Base-by-base conservation (phyloP, 352 stramenopile species). In the Hyaloperonospora brassicae region DNA sequence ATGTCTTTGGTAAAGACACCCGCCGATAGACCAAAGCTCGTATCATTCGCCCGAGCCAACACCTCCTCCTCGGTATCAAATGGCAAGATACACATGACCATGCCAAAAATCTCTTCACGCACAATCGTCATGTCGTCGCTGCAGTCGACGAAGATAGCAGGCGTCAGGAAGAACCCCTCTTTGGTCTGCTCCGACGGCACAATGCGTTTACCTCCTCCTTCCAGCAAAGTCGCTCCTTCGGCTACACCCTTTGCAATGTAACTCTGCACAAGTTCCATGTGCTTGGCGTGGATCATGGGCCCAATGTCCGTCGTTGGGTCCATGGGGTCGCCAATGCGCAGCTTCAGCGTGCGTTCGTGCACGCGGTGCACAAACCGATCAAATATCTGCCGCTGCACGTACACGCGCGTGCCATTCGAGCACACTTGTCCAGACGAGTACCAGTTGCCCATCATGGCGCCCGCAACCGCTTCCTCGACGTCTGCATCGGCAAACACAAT, bases 371-470 rank as follows among this genome's bases (percentile, higher is more conserved):
- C 73, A 35, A 97, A 96, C 27, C 66, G 57, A 40, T 96, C 82
- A 47, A 74, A 87, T 30, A 97, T 73, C n/a, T 57, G 55, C 8
- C 70, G 67, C 35, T 97, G 86, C 24, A 97, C 81, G 43, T 96
- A 90, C 23, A 97, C 70, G 9, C 90, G 84, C 49, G 86, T 96
- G 47, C 87, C 89, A 47, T 91, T 91, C 13, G 85, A 92, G 62
- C 87, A 98, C 25, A 89, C 93, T 54, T 97, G 89, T 1, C 86
- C 86, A 7, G 75, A 87, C 25, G 83, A 92, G 70, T 88, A 95
- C 76, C 73, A 95, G 61, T 90, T 93, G 59, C 68, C 84, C 64
- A 95, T 85, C 79, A 93, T 90, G 1, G 86, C 77, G 7, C 57
- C 77, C 0, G 77, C 67, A 35, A 96, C 84, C 0, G 87, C 86